Base-by-base conservation (phyloP, 768 basidiomycete species). In the Naganishia vishniacii region DNA sequence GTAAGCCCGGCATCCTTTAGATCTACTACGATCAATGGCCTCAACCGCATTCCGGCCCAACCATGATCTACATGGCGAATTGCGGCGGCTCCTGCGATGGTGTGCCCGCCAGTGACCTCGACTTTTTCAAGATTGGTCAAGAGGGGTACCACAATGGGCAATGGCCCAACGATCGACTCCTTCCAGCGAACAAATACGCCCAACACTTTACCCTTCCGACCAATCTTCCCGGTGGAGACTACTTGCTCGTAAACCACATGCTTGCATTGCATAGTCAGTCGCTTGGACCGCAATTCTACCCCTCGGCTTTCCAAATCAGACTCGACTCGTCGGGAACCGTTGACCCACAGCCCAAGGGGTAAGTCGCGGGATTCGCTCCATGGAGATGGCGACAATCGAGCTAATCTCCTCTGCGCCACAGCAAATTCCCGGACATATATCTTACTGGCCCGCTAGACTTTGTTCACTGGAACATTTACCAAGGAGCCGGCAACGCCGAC, bases 111-210 rank as follows among this genome's bases (percentile, higher is more conserved):
- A 29, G 48, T 4, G 41, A 28, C 25, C 49, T 63, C 16, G 48
- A 51, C 49, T 63, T 48, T 48, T 63, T 63, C 48, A 51, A 49
- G 40, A 63, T 63, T 41, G 40, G 44, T n/a, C 49, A 63, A 13
- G 37, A 49, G 9, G 62, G 62, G 11, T 53, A 51, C 40, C 20
- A 44, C 16, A 28, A 60, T 20, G 46, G 59, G 4, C 48, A 51
- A 41, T 63, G 49, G 62, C 62, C 62, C 13, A 63, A 49, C 41
- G 62, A 63, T 20, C 34, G 40, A 26, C 49, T 63, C 6, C 23
- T 41, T 7, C 18, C 3, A 12, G 32, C 62, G 4, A 51, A 42
- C 16, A 11, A 46, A 13, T 49, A 41, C 25, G 37, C 40, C 2
- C 37, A 25, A 25, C 41, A 53, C n/a, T 51, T 53, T 23, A 53